These are phyloP conservation scores for Capsella rubella DNA, from an alignment of 441 rosid species.

Conservation along the genomic window DNA sequence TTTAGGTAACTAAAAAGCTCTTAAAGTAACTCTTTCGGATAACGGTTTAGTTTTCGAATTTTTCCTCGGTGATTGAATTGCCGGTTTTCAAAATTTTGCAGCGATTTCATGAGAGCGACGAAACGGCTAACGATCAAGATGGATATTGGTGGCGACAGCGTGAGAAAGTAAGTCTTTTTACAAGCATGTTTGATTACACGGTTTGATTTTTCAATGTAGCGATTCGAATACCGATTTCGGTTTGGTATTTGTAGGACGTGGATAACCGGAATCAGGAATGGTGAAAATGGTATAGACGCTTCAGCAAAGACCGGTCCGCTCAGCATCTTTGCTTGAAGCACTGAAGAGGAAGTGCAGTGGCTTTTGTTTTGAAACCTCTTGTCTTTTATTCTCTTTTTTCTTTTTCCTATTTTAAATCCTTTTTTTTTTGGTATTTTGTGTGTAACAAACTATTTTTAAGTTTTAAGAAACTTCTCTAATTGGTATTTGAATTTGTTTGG, in stretches of 20 bases:
- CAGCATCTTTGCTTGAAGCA: conserved; percentile 68
- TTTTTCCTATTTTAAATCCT: background rate
- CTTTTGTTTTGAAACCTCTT: conserved; percentile 15
- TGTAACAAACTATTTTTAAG: conserved; percentile 34
- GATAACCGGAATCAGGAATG: conserved; percentile 63
- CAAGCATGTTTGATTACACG: too few relatives aligned
- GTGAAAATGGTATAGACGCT: conserved; percentile 69
- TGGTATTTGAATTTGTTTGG: conserved; percentile 24
- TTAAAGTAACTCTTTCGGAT: background rate
- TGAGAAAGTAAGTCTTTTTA: conserved; percentile 64
- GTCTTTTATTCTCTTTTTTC: background rate
- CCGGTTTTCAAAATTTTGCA: conserved; percentile 39
- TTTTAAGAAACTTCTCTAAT: background rate
- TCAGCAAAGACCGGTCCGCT: conserved; percentile 75
- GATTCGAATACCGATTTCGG: conserved; percentile 9
- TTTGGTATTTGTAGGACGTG: conserved; percentile 59
- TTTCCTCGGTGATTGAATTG: background rate
- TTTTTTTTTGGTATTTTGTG: background rate
- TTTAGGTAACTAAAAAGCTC: conserved; percentile 63
- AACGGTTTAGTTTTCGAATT: background rate
- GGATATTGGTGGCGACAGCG: conserved; percentile 55
- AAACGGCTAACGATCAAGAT: conserved; percentile 74
- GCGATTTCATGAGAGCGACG: conserved; percentile 71
- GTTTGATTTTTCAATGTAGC: background rate
- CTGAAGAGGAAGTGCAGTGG: conserved; percentile 12